These are phyloP conservation scores for Carex scoparia DNA, from an alignment of 176 grass and related monocot species.

Conservation along the genomic window DNA sequence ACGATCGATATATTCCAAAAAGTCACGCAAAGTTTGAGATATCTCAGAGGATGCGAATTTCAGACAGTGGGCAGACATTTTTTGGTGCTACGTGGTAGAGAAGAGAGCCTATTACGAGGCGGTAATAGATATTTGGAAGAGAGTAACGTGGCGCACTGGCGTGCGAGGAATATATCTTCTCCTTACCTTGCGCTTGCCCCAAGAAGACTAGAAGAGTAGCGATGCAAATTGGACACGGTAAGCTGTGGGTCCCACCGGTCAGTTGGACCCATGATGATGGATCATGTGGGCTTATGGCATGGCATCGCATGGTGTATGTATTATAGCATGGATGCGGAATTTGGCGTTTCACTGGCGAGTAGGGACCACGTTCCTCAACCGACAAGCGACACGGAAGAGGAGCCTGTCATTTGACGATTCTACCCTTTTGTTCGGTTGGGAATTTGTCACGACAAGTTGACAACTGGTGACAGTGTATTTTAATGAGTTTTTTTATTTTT, in stretches of 20 bases:
- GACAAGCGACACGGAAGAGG: too few relatives aligned
- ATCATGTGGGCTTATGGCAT: background rate
- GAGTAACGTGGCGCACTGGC: conserved; percentile 7
- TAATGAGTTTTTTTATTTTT: background rate
- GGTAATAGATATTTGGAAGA: conserved; percentile 32
- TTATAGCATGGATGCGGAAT: background rate
- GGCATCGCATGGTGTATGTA: background rate
- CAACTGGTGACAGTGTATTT: background rate
- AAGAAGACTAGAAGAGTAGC: too few relatives aligned
- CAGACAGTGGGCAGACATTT: background rate
- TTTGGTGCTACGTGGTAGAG: background rate
- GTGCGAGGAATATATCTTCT: conserved; percentile 29
- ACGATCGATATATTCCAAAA: too few relatives aligned
- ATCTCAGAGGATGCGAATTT: too few relatives aligned
- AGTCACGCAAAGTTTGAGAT: too few relatives aligned
- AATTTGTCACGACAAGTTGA: background rate
- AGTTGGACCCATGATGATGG: background rate
- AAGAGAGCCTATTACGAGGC: conserved; percentile 12
- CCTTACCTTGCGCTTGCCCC: too few relatives aligned
- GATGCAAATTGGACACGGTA: background rate
- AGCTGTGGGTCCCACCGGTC: background rate
- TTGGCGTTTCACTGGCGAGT: background rate
- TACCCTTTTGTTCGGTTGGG: background rate
- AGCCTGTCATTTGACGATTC: background rate
- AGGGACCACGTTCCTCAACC: background rate